A percentile compares a stretch with the other conserved stretches of the same genome.
phyloP scores from a whole-genome alignment of 2,329 filamentous ascomycete species.

The Phialemonium atrogriseum region DNA sequence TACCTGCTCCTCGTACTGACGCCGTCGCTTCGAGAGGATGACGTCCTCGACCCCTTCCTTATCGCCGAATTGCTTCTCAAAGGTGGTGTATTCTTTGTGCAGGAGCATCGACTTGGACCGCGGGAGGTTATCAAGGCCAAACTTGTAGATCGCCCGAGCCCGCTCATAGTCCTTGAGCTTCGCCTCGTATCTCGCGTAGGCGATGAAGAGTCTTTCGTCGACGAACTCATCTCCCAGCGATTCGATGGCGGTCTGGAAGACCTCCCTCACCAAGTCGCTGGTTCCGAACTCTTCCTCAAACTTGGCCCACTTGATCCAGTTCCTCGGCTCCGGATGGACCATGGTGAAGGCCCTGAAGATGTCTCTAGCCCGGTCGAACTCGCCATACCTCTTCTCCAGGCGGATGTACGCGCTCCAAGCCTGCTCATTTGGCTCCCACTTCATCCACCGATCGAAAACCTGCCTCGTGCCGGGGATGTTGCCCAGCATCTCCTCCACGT shows the following conservation, averaged over 20 bases:
- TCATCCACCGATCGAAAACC: constrained; percentile 97
- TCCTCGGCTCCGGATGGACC: constrained; percentile 87
- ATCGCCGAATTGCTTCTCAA: constrained; percentile 97
- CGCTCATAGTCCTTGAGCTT: constrained; percentile 94
- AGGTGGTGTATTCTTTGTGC: constrained; percentile 92
- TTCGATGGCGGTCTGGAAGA: constrained; percentile 83
- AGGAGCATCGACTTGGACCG: constrained; percentile 76
- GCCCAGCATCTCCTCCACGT: constrained; percentile 96
- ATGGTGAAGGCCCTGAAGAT: constrained; percentile 88
- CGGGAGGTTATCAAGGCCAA: constrained; percentile 84
- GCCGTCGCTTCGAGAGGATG: constrained; percentile 84
- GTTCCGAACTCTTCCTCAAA: constrained; percentile 96
- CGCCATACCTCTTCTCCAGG: constrained; percentile 88
- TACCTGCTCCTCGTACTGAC: constrained; percentile 89
- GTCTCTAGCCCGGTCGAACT: constrained; percentile 80
- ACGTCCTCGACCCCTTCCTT: constrained; percentile 90
- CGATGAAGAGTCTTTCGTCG: constrained; percentile 91
- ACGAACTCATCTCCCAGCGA: constrained; percentile 89
- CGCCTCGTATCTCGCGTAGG: constrained; percentile 90
- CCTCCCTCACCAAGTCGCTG: constrained; percentile 82
- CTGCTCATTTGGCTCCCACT: constrained; percentile 93
- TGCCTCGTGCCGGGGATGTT: constrained; percentile 88
- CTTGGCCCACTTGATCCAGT: constrained; percentile 98
- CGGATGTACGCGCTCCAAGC: constrained; percentile 97
- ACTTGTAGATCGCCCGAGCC: constrained; percentile 91